Conservation (phyloP, 73 alveolate species). For the Paraurostyla sp. region DNA sequence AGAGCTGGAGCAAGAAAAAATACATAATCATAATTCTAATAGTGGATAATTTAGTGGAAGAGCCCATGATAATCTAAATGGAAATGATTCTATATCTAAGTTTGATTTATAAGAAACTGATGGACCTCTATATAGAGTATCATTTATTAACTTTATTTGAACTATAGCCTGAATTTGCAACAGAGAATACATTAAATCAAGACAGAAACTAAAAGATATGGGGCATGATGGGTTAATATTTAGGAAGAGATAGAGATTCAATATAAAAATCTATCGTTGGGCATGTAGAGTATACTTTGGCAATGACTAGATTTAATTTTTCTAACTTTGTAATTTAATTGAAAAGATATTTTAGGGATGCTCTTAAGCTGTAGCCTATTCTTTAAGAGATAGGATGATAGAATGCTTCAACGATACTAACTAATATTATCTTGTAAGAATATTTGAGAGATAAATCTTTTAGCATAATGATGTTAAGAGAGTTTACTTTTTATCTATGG, state of each 20-base stretch:
- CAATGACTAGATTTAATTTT: conserved; percentile 74
- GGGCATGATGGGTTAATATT: conserved; percentile 71
- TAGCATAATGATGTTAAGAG: conserved; percentile 53
- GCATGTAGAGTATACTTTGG: conserved; percentile 78
- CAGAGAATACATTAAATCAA: background rate
- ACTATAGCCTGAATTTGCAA: conserved; percentile 11
- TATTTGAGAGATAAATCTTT: background rate
- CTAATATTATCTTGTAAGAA: conserved; percentile 16
- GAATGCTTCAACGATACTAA: conserved; percentile 67
- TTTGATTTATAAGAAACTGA: conserved; percentile 30
- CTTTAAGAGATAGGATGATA: conserved; percentile 60
- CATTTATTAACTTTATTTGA: background rate
- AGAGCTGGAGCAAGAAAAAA: too few relatives aligned
- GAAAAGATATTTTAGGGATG: conserved; percentile 38
- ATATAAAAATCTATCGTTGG: conserved; percentile 69
- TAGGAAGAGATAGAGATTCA: conserved; percentile 32
- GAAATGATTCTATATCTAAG: background rate
- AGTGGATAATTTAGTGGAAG: background rate
- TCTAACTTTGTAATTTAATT: conserved; percentile 51
- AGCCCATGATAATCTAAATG: background rate
- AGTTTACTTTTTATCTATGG: conserved; percentile 62
- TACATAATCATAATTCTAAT: too few relatives aligned
- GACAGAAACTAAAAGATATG: conserved; percentile 55
- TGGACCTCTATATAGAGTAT: conserved; percentile 40
- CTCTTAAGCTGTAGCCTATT: conserved; percentile 62